Evolutionary conservation across 441 rosid genomes (phyloP), one percentile per base, ranked within the genome.

Genomic region (Codiaeum variegatum): DNA sequence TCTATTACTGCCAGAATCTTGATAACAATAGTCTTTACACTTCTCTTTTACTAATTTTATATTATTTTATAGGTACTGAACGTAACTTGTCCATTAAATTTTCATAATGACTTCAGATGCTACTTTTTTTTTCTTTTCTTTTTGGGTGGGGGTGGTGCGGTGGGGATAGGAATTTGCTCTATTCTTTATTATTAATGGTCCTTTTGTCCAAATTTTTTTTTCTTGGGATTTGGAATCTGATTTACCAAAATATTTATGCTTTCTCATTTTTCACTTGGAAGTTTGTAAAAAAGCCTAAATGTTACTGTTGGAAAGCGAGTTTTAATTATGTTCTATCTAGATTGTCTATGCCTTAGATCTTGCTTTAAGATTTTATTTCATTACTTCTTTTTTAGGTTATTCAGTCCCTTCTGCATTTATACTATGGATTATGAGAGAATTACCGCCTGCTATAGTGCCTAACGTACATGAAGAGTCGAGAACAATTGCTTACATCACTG

Each of bases 351-450:
- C 19, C 47, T 38, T 2, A n/a, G 15, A 31, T 31, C 13, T 59
- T 60, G 18, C 36, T 75, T 9, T 26, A 63, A 19, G 47, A 19
- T 24, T 59, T 51, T 32, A 26, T 47, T 66, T 61, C 1, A 1
- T 70, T 70, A 36, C 42, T 66, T 60, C n/a, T 79, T 34, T 40
- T 34, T 42, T 72, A 89, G 94, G 94, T 77, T 86, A 86, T 31
- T 86, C 91, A 5, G 74, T 87, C 24, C 94, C 94, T 56, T 89
- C 94, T 11, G 85, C 90, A 31, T 85, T 85, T 62, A 70, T 89
- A 65, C 79, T 89, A 62, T 87, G 89, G 94, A 81, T 84, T 73
- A 86, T 85, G 90, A 84, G 89, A 77, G 91, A 89, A 49, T 80
- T 87, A 60, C 94, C 94, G 12, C 77, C 83, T 46, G 23, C 72